Evolutionary conservation across 768 basidiomycete genomes (phyloP).

Genomic region (Melanogaster broomeanus): DNA sequence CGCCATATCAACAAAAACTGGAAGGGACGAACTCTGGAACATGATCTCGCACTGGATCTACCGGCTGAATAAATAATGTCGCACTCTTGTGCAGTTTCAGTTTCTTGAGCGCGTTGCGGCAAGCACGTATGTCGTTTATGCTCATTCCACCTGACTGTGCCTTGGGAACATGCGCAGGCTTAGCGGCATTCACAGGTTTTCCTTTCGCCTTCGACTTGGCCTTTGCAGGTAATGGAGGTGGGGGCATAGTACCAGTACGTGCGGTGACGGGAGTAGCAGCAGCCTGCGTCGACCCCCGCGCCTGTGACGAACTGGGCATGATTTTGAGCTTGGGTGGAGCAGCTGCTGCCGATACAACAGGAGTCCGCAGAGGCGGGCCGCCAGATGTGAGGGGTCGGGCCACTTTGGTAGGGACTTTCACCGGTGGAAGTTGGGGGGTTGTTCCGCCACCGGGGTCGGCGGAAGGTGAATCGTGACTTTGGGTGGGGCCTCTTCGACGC

Average conservation of each 20-base stretch:
- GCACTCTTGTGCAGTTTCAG: conserved; percentile 74
- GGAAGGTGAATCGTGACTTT: conserved; percentile 85
- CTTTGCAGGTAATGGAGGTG: conserved; percentile 32
- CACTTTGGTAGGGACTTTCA: conserved; percentile 50
- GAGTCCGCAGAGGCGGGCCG: conserved; percentile 33
- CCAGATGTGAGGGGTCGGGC: conserved; percentile 36
- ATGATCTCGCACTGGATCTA: conserved; percentile 93
- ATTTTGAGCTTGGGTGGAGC: conserved; percentile 59
- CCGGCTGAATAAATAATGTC: conserved; percentile 77
- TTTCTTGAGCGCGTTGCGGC: conserved; percentile 78
- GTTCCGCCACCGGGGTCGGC: conserved; percentile 69
- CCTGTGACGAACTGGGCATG: conserved; percentile 19
- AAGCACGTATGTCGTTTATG: conserved; percentile 72
- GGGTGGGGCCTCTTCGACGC: conserved; percentile 80
- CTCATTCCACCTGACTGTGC: conserved; percentile 79
- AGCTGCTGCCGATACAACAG: conserved; percentile 28
- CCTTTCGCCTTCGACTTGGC: conserved; percentile 28
- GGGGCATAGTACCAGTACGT: conserved; percentile 22
- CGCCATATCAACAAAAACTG: conserved; percentile 2
- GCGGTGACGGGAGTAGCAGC: conserved; percentile 7
- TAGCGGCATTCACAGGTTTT: conserved; percentile 20
- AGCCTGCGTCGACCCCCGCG: conserved; percentile 18
- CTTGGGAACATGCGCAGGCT: conserved; percentile 59
- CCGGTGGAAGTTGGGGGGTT: conserved; percentile 54
- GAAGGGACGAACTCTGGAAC: conserved; percentile 68